Percentiles rank a stretch among this genome's conserved stretches.
Conservation (phyloP, 1,284 basidiomycete species). For the Malassezia pachydermatis region DNA sequence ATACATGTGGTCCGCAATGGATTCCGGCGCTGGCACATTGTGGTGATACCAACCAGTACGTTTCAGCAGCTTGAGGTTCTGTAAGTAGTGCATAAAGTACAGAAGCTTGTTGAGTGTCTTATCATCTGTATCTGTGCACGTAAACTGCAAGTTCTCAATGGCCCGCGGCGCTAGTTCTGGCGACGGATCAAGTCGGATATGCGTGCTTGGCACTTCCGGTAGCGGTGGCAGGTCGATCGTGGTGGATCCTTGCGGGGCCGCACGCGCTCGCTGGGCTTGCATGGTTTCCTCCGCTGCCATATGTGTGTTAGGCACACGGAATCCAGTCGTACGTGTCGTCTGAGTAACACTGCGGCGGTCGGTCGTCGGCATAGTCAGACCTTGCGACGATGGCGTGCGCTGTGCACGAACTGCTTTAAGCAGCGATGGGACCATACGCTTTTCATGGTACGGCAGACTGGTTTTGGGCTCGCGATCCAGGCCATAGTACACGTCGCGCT, state of each 20-base stretch:
- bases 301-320: background rate
- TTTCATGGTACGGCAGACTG: conserved; percentile 42
- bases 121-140: background rate
- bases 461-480: conserved; percentile 46
- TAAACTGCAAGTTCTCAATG: conserved; percentile 2
- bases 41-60: conserved; percentile 47
- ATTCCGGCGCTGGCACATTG: conserved; percentile 49
- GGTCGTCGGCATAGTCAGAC: no score
- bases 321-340: conserved; percentile 1
- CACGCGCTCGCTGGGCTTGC: no score
- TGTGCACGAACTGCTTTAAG: conserved; percentile 28
- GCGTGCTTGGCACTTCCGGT: conserved; percentile 26
- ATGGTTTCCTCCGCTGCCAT: no score
- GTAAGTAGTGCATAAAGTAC: conserved; percentile 40
- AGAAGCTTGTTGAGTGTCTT: conserved; percentile 27
- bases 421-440: conserved; percentile 41
- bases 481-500: conserved; percentile 21
- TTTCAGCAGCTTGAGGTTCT: conserved; percentile 42
- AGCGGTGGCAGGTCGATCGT: conserved; percentile 35
- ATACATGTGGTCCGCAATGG: conserved; percentile 95
- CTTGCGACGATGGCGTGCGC: background rate
- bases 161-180: conserved; percentile 23
- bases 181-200: conserved; percentile 24
- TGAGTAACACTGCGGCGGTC: no score
- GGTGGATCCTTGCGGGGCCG: background rate